These are phyloP conservation scores for Croton setiger DNA, from an alignment of 441 rosid species.

Conservation along the genomic window DNA sequence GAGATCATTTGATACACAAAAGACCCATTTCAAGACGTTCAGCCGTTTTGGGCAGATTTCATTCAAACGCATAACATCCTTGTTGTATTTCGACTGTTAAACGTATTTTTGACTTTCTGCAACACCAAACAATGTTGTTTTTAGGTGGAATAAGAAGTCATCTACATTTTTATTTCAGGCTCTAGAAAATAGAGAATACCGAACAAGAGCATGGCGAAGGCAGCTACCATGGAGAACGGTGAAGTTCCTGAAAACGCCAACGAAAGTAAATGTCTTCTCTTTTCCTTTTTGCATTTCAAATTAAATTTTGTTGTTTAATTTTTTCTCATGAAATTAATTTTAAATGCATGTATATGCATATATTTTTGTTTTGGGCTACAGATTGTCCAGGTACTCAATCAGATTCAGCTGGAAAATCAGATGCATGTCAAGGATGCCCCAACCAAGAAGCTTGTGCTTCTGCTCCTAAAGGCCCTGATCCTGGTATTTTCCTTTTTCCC, in stretches of 20 bases:
- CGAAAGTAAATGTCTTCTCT: constrained; percentile 44
- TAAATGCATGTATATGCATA: neutral
- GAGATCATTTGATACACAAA: too few relatives aligned
- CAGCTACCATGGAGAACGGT: constrained; percentile 59
- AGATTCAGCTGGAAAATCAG: constrained; percentile 71
- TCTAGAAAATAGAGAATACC: neutral
- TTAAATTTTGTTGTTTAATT: neutral
- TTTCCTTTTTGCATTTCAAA: neutral
- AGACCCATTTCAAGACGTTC: too few relatives aligned
- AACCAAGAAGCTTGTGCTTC: constrained; percentile 88
- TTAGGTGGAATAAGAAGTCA: neutral
- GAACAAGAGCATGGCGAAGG: neutral
- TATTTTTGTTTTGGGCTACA: constrained; percentile 16
- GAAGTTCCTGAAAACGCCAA: constrained; percentile 83
- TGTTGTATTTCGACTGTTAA: too few relatives aligned
- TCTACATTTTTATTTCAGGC: neutral
- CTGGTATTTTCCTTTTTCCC: constrained; percentile 43
- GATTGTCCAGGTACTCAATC: constrained; percentile 83
- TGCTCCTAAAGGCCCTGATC: constrained; percentile 98
- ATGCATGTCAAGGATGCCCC: constrained; percentile 81
- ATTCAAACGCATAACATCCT: too few relatives aligned
- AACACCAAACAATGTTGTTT: neutral
- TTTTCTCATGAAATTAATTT: neutral
- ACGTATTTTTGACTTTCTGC: too few relatives aligned
- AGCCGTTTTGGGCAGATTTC: too few relatives aligned